phyloP scores from a whole-genome alignment of 805 yeast genomes.

The Yarrowia deformans region DNA sequence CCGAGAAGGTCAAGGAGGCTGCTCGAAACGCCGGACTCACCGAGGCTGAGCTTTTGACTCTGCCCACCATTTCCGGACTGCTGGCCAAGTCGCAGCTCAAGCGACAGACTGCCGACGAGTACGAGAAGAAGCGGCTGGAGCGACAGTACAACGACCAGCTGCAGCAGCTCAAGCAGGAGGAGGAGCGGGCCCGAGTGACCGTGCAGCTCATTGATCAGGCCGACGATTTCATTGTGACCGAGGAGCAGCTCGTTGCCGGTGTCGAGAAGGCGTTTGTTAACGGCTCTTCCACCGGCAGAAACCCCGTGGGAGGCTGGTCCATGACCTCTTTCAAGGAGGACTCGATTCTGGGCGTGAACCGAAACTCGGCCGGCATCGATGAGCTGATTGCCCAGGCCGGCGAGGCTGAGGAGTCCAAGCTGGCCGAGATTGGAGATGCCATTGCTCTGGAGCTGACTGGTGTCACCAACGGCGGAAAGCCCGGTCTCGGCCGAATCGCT shows the following conservation, averaged over 20 bases:
- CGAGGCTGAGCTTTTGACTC: conserved; percentile 65
- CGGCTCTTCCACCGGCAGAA: conserved; percentile 36
- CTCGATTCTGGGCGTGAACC: conserved; percentile 26
- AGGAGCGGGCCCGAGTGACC: conserved; percentile 62
- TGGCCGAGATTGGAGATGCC: conserved; percentile 40
- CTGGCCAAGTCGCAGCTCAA: conserved; percentile 72
- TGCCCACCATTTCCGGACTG: conserved; percentile 73
- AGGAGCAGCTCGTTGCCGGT: conserved; percentile 64
- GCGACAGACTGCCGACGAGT: conserved; percentile 75
- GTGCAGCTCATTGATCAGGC: conserved; percentile 77
- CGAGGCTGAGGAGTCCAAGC: conserved; percentile 15
- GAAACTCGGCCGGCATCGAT: conserved; percentile 30
- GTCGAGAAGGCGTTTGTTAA: conserved; percentile 61
- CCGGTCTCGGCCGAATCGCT: conserved; percentile 48
- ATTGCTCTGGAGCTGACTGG: conserved; percentile 43
- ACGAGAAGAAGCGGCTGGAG: conserved; percentile 61
- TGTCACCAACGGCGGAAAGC: conserved; percentile 44
- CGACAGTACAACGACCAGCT: conserved; percentile 71
- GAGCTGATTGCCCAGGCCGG: conserved; percentile 16
- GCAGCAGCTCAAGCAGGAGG: conserved; percentile 60
- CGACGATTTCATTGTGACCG: conserved; percentile 73
- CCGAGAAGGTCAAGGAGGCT: conserved; percentile 43
- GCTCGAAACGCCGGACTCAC: conserved; percentile 49
- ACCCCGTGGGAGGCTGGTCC: conserved; percentile 32
- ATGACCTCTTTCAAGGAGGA: conserved; percentile 34